phyloP scores from a whole-genome alignment of 2,329 filamentous ascomycete species.

The Pleomassaria siparia region DNA sequence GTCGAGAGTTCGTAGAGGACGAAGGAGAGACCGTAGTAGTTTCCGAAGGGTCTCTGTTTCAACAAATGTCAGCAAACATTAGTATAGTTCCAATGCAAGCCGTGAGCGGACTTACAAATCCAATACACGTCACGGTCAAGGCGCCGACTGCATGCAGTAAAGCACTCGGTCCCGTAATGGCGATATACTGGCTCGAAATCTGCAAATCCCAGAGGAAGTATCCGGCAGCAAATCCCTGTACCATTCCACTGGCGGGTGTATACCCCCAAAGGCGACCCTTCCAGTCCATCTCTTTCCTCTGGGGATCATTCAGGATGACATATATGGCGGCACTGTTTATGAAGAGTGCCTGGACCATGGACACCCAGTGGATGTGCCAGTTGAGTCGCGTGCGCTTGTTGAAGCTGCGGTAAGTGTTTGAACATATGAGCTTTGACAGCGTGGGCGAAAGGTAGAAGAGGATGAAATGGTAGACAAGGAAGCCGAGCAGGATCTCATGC shows the following conservation, averaged over 20 bases:
- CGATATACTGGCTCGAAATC: constrained; percentile 66
- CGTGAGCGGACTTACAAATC: constrained; percentile 79
- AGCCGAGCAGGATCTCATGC: constrained; percentile 71
- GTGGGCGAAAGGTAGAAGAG: constrained; percentile 67
- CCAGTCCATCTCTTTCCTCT: constrained; percentile 68
- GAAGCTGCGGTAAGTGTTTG: constrained; percentile 63
- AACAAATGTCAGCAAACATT: neutral
- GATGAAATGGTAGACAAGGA: constrained; percentile 69
- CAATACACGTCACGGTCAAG: constrained; percentile 71
- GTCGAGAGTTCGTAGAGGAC: constrained; percentile 85
- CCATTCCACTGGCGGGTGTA: constrained; percentile 69
- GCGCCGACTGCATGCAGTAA: constrained; percentile 75
- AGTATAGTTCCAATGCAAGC: neutral
- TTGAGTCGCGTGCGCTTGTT: constrained; percentile 68
- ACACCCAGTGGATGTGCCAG: constrained; percentile 87
- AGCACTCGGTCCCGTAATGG: constrained; percentile 72
- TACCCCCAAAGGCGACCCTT: constrained; percentile 77
- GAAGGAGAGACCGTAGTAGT: constrained; percentile 78
- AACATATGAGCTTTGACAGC: constrained; percentile 63
- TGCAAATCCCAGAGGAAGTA: constrained; percentile 84
- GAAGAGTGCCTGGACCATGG: constrained; percentile 71
- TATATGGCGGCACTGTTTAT: constrained; percentile 73
- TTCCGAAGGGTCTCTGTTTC: constrained; percentile 73
- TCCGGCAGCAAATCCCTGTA: constrained; percentile 74
- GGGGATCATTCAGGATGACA: constrained; percentile 66